Conservation (phyloP, 768 basidiomycete genomes). For the Gloeophyllum trabeum region DNA sequence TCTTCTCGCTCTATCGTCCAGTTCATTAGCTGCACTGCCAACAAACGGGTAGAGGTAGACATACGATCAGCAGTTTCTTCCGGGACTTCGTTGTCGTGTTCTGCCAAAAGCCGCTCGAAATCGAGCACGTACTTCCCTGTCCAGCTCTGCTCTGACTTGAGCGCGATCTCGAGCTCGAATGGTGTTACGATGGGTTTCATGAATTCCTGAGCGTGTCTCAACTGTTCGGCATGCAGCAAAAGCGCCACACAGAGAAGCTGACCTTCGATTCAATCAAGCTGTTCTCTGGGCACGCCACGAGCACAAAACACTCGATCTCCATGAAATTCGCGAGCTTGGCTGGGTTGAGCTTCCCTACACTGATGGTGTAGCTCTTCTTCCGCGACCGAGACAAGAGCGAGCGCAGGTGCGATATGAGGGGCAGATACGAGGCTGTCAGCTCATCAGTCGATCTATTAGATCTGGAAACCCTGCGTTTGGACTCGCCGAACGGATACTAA, state of each 20-base stretch:
- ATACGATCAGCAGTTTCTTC: slow-evolving; percentile 1
- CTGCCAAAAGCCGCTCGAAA: slow-evolving; percentile 47
- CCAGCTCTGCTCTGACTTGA: slow-evolving; percentile 63
- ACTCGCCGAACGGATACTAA: slow-evolving; percentile 26
- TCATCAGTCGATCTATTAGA: not conserved
- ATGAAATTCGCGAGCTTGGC: slow-evolving; percentile 93
- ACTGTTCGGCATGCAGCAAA: too few species aligned
- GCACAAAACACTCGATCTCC: slow-evolving; percentile 91
- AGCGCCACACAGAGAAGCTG: slow-evolving; percentile 4
- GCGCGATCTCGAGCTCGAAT: slow-evolving; percentile 77
- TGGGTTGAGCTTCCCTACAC: slow-evolving; percentile 90
- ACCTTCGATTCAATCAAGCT: slow-evolving; percentile 70
- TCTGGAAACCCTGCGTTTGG: not conserved
- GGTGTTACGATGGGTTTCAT: slow-evolving; percentile 88
- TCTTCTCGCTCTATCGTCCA: slow-evolving; percentile 13
- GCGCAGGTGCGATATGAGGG: slow-evolving; percentile 78
- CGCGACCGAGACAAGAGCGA: slow-evolving; percentile 46
- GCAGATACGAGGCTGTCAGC: slow-evolving; percentile 65
- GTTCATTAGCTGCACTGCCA: too few species aligned
- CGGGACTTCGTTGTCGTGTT: slow-evolving; percentile 12
- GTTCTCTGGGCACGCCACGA: slow-evolving; percentile 93
- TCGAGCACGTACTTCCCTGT: slow-evolving; percentile 72
- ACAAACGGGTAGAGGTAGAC: slow-evolving; percentile 3
- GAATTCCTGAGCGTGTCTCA: slow-evolving; percentile 58
- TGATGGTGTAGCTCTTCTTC: slow-evolving; percentile 92